These are phyloP conservation scores for Torulaspora gathmanii DNA, from an alignment of 805 yeast genomes.

Conservation along the genomic window DNA sequence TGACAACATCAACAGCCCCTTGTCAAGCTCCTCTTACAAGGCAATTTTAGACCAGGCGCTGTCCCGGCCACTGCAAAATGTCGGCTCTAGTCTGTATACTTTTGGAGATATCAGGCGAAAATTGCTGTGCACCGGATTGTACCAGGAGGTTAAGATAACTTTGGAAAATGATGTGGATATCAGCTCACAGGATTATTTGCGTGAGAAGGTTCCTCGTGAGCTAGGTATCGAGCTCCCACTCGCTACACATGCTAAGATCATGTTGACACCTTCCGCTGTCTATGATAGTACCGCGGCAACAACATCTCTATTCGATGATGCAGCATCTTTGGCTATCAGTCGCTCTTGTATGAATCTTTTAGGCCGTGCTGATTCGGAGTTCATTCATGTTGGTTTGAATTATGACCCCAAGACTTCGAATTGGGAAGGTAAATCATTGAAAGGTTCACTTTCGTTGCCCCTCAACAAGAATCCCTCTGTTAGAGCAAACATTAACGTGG, in stretches of 20 bases:
- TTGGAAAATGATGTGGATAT: conserved; percentile 39
- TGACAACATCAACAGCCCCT: conserved; percentile 22
- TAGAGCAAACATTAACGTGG: conserved; percentile 39
- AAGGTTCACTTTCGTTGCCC: conserved; percentile 45
- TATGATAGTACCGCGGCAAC: conserved; percentile 32
- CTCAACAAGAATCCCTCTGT: conserved; percentile 42
- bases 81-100: conserved; percentile 36
- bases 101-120: conserved; percentile 37
- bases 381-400: conserved; percentile 44
- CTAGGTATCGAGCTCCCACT: conserved; percentile 39
- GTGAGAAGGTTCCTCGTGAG: conserved; percentile 23
- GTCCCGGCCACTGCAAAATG: conserved; percentile 41
- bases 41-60: conserved; percentile 44
- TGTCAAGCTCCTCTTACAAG: conserved; percentile 44
- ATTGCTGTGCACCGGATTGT: conserved; percentile 44
- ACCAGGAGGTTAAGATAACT: conserved; percentile 39
- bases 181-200: conserved; percentile 8
- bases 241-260: conserved; percentile 44
- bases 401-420: conserved; percentile 45
- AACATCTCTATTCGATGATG: conserved; percentile 35
- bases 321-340: conserved; percentile 34
- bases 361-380: conserved; percentile 54
- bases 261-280: conserved; percentile 36
- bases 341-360: conserved; percentile 45
- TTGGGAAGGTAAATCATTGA: conserved; percentile 46